phyloP scores from a whole-genome alignment of 371 early-diverging fungal species.

The Apophysomyces ossiformis region DNA sequence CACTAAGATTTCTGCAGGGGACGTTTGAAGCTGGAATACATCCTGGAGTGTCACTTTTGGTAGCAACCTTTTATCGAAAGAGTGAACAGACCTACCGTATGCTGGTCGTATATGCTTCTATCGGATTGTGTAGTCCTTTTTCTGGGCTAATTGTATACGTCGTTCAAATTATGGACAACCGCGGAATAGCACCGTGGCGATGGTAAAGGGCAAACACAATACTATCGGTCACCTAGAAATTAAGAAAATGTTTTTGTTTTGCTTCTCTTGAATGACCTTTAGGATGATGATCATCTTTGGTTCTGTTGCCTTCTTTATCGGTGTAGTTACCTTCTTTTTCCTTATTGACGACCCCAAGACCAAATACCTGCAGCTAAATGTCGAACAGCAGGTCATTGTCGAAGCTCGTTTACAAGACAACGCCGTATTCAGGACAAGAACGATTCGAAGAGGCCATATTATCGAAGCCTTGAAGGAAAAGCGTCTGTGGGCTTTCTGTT shows the following conservation, averaged over 20 bases:
- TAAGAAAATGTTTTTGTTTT: not conserved
- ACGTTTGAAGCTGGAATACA: slow-evolving; percentile 36
- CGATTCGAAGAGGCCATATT: slow-evolving; percentile 39
- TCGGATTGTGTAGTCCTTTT: slow-evolving; percentile 31
- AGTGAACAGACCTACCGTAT: slow-evolving; percentile 29
- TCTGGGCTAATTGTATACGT: slow-evolving; percentile 64
- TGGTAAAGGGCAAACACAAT: slow-evolving; percentile 27
- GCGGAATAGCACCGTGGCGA: slow-evolving; percentile 50
- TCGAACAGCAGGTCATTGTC: slow-evolving; percentile 41
- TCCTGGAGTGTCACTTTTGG: slow-evolving; percentile 27
- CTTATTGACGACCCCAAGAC: slow-evolving; percentile 47
- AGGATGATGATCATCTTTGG: slow-evolving; percentile 54
- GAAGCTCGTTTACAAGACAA: slow-evolving; percentile 46
- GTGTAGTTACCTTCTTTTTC: slow-evolving; percentile 35
- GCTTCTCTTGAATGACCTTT: not conserved
- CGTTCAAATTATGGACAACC: slow-evolving; percentile 48
- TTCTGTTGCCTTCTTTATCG: slow-evolving; percentile 25
- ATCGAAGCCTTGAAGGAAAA: slow-evolving; percentile 42
- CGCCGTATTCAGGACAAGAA: slow-evolving; percentile 39
- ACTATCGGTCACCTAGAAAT: no score
- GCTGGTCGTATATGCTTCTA: slow-evolving; percentile 24
- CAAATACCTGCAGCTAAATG: slow-evolving; percentile 27
- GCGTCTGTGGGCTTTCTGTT: slow-evolving; percentile 39
- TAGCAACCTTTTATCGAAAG: slow-evolving; percentile 29
- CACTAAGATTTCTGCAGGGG: slow-evolving; percentile 35